Evolutionary conservation across 345 rosid species (phyloP).

Genomic region (Euphorbia lathyris): DNA sequence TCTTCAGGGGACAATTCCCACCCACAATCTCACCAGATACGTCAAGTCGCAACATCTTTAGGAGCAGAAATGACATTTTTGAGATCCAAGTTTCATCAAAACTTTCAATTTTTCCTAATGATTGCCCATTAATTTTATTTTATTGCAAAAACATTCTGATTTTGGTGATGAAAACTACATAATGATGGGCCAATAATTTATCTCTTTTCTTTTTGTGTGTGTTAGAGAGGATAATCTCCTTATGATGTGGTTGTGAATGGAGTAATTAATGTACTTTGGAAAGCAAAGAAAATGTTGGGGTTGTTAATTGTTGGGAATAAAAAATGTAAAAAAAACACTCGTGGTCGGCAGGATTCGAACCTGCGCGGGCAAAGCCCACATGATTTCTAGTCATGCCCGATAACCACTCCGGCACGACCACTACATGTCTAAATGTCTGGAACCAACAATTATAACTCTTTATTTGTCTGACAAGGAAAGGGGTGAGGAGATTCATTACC

Average conservation of each 20-base stretch:
- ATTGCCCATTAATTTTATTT: not conserved
- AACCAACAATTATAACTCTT: no score
- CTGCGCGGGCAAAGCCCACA: conserved; percentile 94
- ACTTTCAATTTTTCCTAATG: not conserved
- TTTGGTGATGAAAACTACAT: no score
- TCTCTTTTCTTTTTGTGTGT: no score
- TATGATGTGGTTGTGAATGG: no score
- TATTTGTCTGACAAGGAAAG: no score
- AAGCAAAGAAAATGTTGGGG: no score
- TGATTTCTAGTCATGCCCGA: conserved; percentile 98
- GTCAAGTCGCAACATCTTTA: conserved; percentile 45
- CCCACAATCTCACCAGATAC: conserved; percentile 50
- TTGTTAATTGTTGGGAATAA: no score
- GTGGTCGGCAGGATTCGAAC: conserved; percentile 74
- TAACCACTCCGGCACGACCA: conserved; percentile 92
- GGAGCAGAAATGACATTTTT: conserved; percentile 57
- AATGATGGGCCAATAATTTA: no score
- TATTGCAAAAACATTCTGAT: no score
- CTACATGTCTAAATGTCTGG: not conserved
- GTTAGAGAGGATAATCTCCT: no score
- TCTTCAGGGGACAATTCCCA: conserved; percentile 80
- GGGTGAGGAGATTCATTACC: no score
- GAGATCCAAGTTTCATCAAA: conserved; percentile 1
- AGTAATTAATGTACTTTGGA: no score
- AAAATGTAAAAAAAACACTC: not conserved